Base-by-base conservation (phyloP, 495 filamentous ascomycete species). In the Wilcoxina mikolae region DNA sequence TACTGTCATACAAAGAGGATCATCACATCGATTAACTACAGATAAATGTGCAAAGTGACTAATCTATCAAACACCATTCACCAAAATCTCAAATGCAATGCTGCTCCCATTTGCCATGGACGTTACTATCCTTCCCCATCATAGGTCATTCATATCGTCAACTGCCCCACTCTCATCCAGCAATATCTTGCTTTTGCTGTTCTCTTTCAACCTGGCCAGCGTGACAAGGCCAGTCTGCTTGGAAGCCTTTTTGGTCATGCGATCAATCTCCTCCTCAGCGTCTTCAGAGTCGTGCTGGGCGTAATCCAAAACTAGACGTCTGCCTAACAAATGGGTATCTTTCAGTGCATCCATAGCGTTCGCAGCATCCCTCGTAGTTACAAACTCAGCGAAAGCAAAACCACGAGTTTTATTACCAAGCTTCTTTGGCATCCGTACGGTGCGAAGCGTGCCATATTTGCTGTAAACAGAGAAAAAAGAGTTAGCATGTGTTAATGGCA, bases 311-410 rank as follows among this genome's bases (percentile, higher is more conserved):
- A 96, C 86, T 55, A 99, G 72, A 60, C 81, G 78, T 48, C 91
- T 76, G 43, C 91, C 91, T 29, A 96, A 72, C 47, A 99, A 70
- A 82, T 99, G 91, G 17, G 91, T 95, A 68, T 93, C 85, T 67
- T 81, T 81, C 51, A 99, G 75, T 24, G 91, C 82, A 60, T 86
- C 81, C 72, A 95, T 80, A 51, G 91, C 93, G 70, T 86, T 94
- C 70, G 89, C 81, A 41, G 91, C 93, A 71, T 99, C 91, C 60
- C 83, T 82, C 56, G 84, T 76, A 57, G 86, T 95, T 49, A 87
- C 78, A 66, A 96, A 99, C 57, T 96, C 89, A 9, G 87, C 93
- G 71, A 99, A 99, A 28, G 88, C 91, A 67, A 95, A 99, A 38
- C 91, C 91, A 67, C 91, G 83, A 58, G 88, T 78, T 35, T 78